Evolutionary conservation across 768 basidiomycete species (phyloP).

Genomic region (Lentinula sp.): DNA sequence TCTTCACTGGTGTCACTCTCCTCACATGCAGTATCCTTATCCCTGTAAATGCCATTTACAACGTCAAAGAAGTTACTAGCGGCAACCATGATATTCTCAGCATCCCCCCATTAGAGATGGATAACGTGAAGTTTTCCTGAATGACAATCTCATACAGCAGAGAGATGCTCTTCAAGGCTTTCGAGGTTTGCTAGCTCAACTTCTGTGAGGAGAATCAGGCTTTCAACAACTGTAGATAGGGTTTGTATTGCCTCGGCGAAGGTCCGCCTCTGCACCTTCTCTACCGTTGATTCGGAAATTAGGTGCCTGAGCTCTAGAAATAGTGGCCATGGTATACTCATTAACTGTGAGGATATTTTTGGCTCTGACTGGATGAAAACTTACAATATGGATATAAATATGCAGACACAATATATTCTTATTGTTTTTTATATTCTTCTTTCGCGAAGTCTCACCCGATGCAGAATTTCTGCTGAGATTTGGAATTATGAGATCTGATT

Average conservation of each 20-base stretch:
- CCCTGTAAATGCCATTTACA: constrained; percentile 84
- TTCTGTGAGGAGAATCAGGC: constrained; percentile 38
- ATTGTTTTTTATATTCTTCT: too few relatives aligned
- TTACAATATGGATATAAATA: too few relatives aligned
- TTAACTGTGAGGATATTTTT: too few relatives aligned
- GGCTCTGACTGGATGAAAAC: too few relatives aligned
- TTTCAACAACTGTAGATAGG: constrained; percentile 27
- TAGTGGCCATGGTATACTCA: too few relatives aligned
- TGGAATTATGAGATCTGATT: too few relatives aligned
- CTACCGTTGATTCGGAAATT: too few relatives aligned
- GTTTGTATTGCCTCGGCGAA: constrained; percentile 38
- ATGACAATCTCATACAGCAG: constrained; percentile 30
- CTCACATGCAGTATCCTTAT: constrained; percentile 71
- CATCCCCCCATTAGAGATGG: constrained; percentile 79
- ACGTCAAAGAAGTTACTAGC: constrained; percentile 54
- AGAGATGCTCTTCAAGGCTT: constrained; percentile 34
- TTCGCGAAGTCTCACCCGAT: too few relatives aligned
- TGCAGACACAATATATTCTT: too few relatives aligned
- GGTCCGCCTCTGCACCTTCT: too few relatives aligned
- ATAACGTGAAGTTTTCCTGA: constrained; percentile 30
- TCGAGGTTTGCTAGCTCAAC: constrained; percentile 31
- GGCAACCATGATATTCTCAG: constrained; percentile 56
- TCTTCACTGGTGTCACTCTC: constrained; percentile 60
- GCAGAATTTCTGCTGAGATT: too few relatives aligned
- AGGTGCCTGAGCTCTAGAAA: too few relatives aligned